Percentiles rank a stretch among this genome's conserved stretches.
These are phyloP conservation scores for Septoria petroselini DNA, from an alignment of 2,329 filamentous ascomycete genomes.

Conservation along the genomic window DNA sequence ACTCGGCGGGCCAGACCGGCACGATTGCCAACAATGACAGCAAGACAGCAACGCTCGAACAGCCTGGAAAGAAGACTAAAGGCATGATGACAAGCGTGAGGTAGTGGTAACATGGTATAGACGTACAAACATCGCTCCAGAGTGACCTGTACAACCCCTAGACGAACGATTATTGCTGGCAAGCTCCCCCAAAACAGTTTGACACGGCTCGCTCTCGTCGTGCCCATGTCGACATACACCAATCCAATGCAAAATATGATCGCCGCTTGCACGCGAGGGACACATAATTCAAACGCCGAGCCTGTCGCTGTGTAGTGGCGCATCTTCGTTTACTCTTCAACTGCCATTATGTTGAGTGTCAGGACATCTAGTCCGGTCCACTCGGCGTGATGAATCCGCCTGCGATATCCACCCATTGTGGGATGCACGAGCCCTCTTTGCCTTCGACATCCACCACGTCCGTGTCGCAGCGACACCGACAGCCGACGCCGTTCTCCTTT, in stretches of 20 bases:
- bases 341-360: conserved; percentile 18
- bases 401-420: conserved; percentile 96
- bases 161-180: not conserved
- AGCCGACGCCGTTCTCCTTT: conserved; percentile 95
- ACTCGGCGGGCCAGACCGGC: no score
- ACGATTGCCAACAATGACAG: no score
- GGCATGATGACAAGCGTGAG: no score
- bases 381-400: conserved; percentile 68
- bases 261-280: conserved; percentile 18
- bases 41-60: no score
- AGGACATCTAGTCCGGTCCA: conserved; percentile 23
- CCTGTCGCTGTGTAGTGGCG: conserved; percentile 8
- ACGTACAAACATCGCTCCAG: no score
- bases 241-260: conserved; percentile 21
- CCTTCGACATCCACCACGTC: conserved; percentile 97
- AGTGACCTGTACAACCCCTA: conserved; percentile 6
- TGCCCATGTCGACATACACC: conserved; percentile 7
- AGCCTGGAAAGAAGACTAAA: no score
- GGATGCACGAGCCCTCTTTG: conserved; percentile 90
- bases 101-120: no score
- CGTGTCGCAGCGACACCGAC: conserved; percentile 92
- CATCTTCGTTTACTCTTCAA: conserved; percentile 8
- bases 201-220: not conserved
- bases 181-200: no score
- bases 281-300: conserved; percentile 8